These are phyloP conservation scores for Venturia nashicola DNA, from an alignment of 2,329 filamentous ascomycete genomes.

Conservation along the genomic window DNA sequence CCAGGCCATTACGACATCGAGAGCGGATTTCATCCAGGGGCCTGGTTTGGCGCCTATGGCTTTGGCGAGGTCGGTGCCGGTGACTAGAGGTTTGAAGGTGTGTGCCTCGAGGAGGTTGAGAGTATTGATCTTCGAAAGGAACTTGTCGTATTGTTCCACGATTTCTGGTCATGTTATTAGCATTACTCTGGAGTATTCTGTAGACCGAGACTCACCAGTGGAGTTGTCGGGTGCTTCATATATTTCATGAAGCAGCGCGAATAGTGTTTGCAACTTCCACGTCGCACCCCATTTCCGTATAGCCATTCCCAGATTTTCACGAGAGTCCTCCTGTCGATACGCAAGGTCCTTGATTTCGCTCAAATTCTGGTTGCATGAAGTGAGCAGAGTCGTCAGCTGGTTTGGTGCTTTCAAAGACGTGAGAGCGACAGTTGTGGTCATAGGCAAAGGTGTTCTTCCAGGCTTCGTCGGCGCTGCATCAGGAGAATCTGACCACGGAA, in stretches of 20 bases:
- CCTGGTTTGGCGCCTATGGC: constrained; percentile 57
- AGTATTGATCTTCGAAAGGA: constrained; percentile 39
- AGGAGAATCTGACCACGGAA: constrained; percentile 55
- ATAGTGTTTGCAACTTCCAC: constrained; percentile 62
- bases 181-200: not conserved
- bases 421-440: constrained; percentile 51
- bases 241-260: constrained; percentile 54
- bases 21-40: constrained; percentile 70
- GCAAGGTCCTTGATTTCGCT: constrained; percentile 43
- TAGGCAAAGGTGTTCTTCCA: constrained; percentile 41
- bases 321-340: constrained; percentile 33
- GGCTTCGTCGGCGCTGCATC: constrained; percentile 24
- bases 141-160: constrained; percentile 38
- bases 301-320: constrained; percentile 60
- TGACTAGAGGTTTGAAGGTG: constrained; percentile 42
- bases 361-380: constrained; percentile 50
- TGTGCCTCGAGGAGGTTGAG: constrained; percentile 39
- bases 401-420: constrained; percentile 74
- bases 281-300: constrained; percentile 60
- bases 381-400: constrained; percentile 57
- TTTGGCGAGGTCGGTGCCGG: constrained; percentile 61
- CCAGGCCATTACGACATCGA: constrained; percentile 76
- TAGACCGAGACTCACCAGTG: constrained; percentile 28
- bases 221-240: constrained; percentile 24
- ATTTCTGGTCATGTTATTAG: constrained; percentile 23